Evolutionary conservation across 345 rosid genomes (phyloP).

Genomic region (Psidium guajava): DNA sequence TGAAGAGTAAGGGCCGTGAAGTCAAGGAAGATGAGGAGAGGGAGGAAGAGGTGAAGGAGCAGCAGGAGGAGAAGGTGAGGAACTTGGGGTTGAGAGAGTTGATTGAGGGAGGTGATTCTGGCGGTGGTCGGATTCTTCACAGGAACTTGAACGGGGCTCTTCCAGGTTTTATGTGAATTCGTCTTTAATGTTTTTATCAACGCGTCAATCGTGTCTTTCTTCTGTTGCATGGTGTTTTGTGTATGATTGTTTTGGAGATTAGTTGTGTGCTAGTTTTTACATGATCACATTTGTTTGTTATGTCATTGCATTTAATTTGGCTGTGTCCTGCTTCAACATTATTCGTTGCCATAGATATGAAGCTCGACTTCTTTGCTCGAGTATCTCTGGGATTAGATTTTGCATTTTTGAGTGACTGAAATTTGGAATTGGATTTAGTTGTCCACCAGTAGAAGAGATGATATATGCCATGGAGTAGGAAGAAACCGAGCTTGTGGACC

Average conservation of each 20-base stretch:
- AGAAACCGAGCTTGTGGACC: not conserved
- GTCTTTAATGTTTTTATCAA: not conserved
- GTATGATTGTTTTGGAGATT: not conserved
- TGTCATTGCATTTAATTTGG: not conserved
- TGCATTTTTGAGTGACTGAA: not conserved
- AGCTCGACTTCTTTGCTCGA: not conserved
- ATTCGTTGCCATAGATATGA: not conserved
- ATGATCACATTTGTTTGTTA: not conserved
- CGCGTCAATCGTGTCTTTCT: not conserved
- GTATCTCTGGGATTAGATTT: not conserved
- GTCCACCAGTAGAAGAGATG: not conserved
- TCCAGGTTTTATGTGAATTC: slow-evolving; percentile 28
- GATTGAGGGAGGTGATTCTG: slow-evolving; percentile 55
- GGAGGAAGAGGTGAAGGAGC: slow-evolving; percentile 30
- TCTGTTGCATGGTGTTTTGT: not conserved
- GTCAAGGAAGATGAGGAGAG: slow-evolving; percentile 23
- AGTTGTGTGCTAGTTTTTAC: not conserved
- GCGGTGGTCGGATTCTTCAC: slow-evolving; percentile 66
- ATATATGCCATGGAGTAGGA: not conserved
- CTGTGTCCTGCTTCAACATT: not conserved
- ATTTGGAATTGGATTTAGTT: not conserved
- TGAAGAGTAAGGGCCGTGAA: slow-evolving; percentile 22
- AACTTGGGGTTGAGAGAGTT: slow-evolving; percentile 76
- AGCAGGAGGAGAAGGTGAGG: slow-evolving; percentile 35
- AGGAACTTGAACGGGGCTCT: slow-evolving; percentile 55